Conservation (phyloP, 345 rosid species). For the Nasturtium officinale region DNA sequence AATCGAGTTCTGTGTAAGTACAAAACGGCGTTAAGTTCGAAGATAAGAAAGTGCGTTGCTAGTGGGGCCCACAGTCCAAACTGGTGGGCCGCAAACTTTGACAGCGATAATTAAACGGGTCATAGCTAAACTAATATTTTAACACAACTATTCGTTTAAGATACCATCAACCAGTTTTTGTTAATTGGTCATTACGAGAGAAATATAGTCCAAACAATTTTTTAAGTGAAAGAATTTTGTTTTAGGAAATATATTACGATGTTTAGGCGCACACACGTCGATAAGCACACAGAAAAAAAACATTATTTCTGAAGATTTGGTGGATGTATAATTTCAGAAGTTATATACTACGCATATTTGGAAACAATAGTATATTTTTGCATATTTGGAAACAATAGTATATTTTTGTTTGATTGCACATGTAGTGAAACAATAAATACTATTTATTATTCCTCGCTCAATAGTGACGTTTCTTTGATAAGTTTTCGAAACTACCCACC, state of each 20-base stretch:
- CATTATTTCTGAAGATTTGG: not conserved
- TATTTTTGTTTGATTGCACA: not conserved
- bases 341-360: not conserved
- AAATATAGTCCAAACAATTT: not conserved
- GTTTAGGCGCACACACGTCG: not conserved
- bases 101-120: constrained; percentile 27
- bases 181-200: not conserved
- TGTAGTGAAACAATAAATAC: not conserved
- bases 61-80: constrained; percentile 15
- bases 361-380: not conserved
- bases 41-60: constrained; percentile 39
- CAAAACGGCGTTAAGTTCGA: constrained; percentile 44
- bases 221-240: not conserved
- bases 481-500: constrained; percentile 24
- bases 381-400: not conserved
- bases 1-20: too few relatives aligned
- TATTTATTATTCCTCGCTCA: not conserved
- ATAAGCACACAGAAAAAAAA: not conserved
- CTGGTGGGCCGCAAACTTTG: constrained; percentile 35
- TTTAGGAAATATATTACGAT: not conserved
- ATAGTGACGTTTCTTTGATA: constrained; percentile 18
- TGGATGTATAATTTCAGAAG: not conserved
- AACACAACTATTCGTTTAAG: constrained; percentile 9
- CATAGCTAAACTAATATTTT: constrained; percentile 3
- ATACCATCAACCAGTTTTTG: constrained; percentile 16